Evolutionary conservation across 208 protist species (phyloP).

Genomic region (Trichomonas vaginalis): DNA sequence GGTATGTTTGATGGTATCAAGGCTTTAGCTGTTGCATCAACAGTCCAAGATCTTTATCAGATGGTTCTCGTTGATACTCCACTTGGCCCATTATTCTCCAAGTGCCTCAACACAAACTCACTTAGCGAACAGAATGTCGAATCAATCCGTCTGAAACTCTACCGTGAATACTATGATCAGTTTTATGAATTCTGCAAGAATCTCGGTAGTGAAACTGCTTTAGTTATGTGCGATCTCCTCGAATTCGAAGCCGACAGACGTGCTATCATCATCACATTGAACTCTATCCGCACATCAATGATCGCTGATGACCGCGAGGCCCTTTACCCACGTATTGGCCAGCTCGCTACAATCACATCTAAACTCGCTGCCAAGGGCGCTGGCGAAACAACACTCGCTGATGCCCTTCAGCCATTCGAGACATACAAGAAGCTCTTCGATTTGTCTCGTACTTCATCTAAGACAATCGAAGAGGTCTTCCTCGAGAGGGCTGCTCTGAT

Average conservation of each 20-base stretch:
- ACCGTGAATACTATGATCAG: conserved; percentile 32
- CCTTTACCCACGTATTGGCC: not conserved
- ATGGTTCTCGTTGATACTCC: conserved; percentile 43
- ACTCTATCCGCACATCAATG: conserved; percentile 28
- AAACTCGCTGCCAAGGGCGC: conserved; percentile 11
- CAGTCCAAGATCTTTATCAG: conserved; percentile 33
- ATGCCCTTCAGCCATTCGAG: conserved; percentile 27
- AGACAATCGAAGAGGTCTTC: conserved; percentile 23
- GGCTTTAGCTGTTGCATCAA: not conserved
- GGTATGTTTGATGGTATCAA: conserved; percentile 10
- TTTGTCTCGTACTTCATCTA: not conserved
- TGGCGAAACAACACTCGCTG: conserved; percentile 23
- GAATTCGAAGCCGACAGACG: conserved; percentile 45
- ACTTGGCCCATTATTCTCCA: conserved; percentile 32
- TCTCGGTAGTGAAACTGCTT: conserved; percentile 28
- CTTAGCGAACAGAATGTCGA: conserved; percentile 43
- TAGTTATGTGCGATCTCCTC: conserved; percentile 29
- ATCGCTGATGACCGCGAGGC: not conserved
- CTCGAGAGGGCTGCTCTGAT: conserved; percentile 27
- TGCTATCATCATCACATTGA: conserved; percentile 41
- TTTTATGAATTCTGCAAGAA: conserved; percentile 14
- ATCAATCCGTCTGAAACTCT: conserved; percentile 36
- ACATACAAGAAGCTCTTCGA: not conserved
- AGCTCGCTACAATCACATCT: conserved; percentile 22
- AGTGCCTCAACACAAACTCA: conserved; percentile 26